Evolutionary conservation across 176 grass and related monocot genomes (phyloP).

Genomic region (Zea luxurians): DNA sequence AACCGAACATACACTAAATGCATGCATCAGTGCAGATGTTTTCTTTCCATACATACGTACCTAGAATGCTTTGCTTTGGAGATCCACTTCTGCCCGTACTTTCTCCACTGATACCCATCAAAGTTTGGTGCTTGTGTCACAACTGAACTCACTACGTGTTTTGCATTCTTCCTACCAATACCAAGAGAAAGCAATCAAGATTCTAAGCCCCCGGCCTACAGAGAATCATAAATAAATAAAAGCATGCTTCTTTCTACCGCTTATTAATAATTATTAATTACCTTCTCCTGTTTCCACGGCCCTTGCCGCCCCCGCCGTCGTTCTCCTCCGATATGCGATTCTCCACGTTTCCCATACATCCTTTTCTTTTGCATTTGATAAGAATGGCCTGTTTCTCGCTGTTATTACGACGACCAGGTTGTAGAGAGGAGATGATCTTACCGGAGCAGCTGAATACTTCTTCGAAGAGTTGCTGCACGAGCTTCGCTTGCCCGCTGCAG

Average conservation of each 20-base stretch:
- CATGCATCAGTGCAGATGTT: neutral
- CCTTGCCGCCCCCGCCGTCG: neutral
- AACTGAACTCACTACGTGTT: conserved; percentile 20
- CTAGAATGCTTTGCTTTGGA: conserved; percentile 30
- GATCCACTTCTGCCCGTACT: conserved; percentile 45
- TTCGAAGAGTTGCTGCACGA: neutral
- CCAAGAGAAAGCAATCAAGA: neutral
- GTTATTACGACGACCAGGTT: neutral
- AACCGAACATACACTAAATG: too few species aligned
- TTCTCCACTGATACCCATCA: conserved; percentile 42
- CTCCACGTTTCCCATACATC: neutral
- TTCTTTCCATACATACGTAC: neutral
- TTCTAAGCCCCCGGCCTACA: too few species aligned
- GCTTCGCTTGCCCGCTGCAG: neutral
- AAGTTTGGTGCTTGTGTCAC: conserved; percentile 24
- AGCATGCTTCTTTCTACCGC: neutral
- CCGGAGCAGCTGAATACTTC: conserved; percentile 1
- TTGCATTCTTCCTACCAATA: conserved; percentile 13
- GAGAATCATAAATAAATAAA: too few species aligned
- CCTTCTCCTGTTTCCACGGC: conserved; percentile 16
- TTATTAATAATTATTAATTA: neutral
- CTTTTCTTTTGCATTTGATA: neutral
- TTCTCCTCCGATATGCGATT: neutral
- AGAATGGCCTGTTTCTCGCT: neutral
- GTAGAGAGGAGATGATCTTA: conserved; percentile 17